A percentile compares a stretch with the other conserved stretches of the same genome.
Evolutionary conservation across 1,139 yeast genomes (phyloP).

Genomic region (Scheffersomyces stambukii): DNA sequence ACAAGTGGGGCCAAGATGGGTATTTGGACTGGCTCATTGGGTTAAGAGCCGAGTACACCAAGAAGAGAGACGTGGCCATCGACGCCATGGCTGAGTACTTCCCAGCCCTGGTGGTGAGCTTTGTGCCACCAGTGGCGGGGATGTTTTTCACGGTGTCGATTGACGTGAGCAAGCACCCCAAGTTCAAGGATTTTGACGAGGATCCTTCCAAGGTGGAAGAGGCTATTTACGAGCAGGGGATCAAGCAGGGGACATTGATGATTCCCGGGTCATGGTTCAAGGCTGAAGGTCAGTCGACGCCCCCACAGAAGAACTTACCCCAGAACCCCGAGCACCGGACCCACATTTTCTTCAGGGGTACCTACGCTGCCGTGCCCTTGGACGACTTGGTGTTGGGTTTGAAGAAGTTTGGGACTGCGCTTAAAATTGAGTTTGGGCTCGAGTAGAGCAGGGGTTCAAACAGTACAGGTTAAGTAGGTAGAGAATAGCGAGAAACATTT

Average conservation of each 20-base stretch:
- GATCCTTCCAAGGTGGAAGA: slow-evolving; percentile 63
- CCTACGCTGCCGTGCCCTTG: slow-evolving; percentile 79
- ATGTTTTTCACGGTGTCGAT: slow-evolving; percentile 83
- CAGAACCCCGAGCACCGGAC: slow-evolving; percentile 29
- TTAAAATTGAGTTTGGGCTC: slow-evolving; percentile 39
- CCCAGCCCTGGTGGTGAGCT: slow-evolving; percentile 54
- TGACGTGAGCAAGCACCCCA: slow-evolving; percentile 79
- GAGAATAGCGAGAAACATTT: too few relatives aligned
- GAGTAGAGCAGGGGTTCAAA: slow-evolving; percentile 8
- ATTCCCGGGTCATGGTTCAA: slow-evolving; percentile 92
- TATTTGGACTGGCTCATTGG: slow-evolving; percentile 86
- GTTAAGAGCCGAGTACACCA: slow-evolving; percentile 75
- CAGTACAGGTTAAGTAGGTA: too few relatives aligned
- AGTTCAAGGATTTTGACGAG: slow-evolving; percentile 46
- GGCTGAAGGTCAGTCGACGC: slow-evolving; percentile 39
- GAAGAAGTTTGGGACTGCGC: slow-evolving; percentile 60
- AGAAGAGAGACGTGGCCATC: slow-evolving; percentile 67
- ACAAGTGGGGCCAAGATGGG: slow-evolving; percentile 46
- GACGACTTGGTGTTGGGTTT: slow-evolving; percentile 58
- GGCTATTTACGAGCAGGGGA: slow-evolving; percentile 59
- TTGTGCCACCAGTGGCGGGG: slow-evolving; percentile 82
- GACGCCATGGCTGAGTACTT: slow-evolving; percentile 59
- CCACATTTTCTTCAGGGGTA: slow-evolving; percentile 78
- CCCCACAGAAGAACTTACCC: slow-evolving; percentile 47
- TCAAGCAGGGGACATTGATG: slow-evolving; percentile 66